Percentiles rank a stretch among this genome's conserved stretches.
Evolutionary conservation across 2,329 filamentous ascomycete species (phyloP).

Genomic region (Trichoderma sp.): DNA sequence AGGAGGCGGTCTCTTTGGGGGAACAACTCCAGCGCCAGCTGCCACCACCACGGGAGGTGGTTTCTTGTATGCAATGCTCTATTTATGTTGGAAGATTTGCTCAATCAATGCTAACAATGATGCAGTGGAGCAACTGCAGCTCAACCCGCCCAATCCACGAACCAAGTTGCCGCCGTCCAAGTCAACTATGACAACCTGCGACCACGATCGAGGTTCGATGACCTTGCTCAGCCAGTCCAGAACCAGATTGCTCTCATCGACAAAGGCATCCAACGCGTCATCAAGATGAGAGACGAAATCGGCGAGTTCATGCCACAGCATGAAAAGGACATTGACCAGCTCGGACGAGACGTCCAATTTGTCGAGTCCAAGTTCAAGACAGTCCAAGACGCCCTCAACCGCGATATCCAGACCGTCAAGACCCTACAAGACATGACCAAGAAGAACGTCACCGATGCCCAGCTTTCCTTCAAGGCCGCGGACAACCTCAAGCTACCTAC

Average conservation of each 20-base stretch:
- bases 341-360: slow-evolving; percentile 53
- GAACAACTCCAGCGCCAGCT: slow-evolving; percentile 31
- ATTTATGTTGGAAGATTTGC: background rate
- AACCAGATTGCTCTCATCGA: slow-evolving; percentile 78
- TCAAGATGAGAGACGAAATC: slow-evolving; percentile 76
- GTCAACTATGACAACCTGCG: slow-evolving; percentile 79
- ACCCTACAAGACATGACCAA: slow-evolving; percentile 63
- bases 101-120: slow-evolving; percentile 29
- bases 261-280: slow-evolving; percentile 77
- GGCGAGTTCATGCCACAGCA: slow-evolving; percentile 67
- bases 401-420: slow-evolving; percentile 66
- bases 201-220: slow-evolving; percentile 88
- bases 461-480: slow-evolving; percentile 72
- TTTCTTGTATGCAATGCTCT: slow-evolving; percentile 39
- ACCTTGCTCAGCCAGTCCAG: slow-evolving; percentile 81
- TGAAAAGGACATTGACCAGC: slow-evolving; percentile 52
- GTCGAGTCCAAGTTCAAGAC: slow-evolving; percentile 54
- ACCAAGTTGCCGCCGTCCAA: slow-evolving; percentile 70
- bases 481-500: slow-evolving; percentile 74
- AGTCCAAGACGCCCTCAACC: slow-evolving; percentile 50
- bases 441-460: slow-evolving; percentile 70
- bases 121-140: slow-evolving; percentile 39
- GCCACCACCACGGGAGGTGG: slow-evolving; percentile 33
- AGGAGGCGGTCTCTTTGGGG: slow-evolving; percentile 40
- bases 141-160: slow-evolving; percentile 44